Base-by-base conservation (phyloP, 805 yeast species). In the Yarrowia porcina region DNA sequence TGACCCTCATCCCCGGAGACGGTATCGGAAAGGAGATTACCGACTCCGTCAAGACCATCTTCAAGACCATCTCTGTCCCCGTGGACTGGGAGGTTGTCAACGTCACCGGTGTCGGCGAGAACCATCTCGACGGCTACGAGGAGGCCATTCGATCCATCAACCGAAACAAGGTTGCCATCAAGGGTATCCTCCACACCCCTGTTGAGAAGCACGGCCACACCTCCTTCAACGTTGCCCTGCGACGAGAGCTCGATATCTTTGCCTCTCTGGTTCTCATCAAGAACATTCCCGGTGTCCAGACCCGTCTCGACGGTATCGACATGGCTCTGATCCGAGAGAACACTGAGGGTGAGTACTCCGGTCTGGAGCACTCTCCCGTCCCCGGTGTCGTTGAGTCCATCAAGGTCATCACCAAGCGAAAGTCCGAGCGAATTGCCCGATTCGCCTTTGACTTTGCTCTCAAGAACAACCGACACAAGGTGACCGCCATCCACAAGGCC, bases 301-400 rank as follows among this genome's bases (percentile, higher is more conserved):
- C 96, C 65, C 90, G 92, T 77, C 83, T 91, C 74, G 83, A 87
- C 66, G 91, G 89, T 69, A 89, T 93, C 68, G 97, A 92, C 79
- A 83, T 93, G 74, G 97, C 92, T 41, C 82, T 94, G 68, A 96
- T 94, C 75, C 90, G 99, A 84, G 99, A 94, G 82, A 94, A 94
- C 86, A 93, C 99, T 68, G 98, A 94, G 79, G 99, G 99, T 82
- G 99, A 93, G 80, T 93, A 93, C 82, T 93, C 98, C 60, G 98
- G 98, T 72, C 83, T 94, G 72, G 99, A 93, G 83, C 98, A 94
- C 80, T 94, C 88, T 77, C 89, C 97, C 52, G 94, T 90, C 71
- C 96, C 96, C 68, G 98, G 97, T 78, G 97, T 93, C 68, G 98
- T 94, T 69, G 98, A 93, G 82, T 89, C 97, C 42, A 82, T 92